Conservation (phyloP, 208 protist species). For the Trypanosoma brucei region DNA sequence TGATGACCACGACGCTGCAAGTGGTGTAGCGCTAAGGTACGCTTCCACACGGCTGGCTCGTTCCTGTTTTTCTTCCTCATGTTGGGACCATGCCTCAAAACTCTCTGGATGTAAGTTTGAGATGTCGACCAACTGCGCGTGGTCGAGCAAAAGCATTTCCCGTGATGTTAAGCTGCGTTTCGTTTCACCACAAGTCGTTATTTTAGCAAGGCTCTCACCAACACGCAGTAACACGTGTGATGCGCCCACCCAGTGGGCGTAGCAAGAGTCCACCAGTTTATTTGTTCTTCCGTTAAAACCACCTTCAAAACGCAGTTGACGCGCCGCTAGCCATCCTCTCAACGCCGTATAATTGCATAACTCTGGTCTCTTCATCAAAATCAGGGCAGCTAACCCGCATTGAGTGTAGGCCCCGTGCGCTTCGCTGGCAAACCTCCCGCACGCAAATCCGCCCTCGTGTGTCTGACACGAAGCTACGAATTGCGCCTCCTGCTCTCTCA, state of each 20-base stretch:
- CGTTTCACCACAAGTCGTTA: constrained; percentile 8
- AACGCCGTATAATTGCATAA: constrained; percentile 45
- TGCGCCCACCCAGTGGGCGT: constrained; percentile 95
- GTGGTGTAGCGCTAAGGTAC: constrained; percentile 26
- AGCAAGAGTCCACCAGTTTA: constrained; percentile 98
- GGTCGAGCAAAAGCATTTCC: constrained; percentile 61
- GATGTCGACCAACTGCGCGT: constrained; percentile 62
- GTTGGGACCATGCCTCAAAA: constrained; percentile 32
- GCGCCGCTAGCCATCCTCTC: constrained; percentile 69
- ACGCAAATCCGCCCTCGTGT: constrained; percentile 90
- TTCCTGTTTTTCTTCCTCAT: constrained; percentile 26
- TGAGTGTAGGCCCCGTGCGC: constrained; percentile 93
- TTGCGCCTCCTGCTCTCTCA: constrained; percentile 40
- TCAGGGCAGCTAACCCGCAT: constrained; percentile 74
- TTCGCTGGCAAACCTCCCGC: constrained; percentile 44
- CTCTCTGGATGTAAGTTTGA: constrained; percentile 11
- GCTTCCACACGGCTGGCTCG: constrained; percentile 24
- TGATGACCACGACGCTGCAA: not conserved
- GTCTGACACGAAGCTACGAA: constrained; percentile 86
- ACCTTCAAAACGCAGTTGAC: constrained; percentile 79
- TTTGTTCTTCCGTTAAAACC: constrained; percentile 96
- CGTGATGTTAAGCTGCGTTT: constrained; percentile 30
- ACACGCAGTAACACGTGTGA: constrained; percentile 61
- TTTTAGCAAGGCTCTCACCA: constrained; percentile 36
- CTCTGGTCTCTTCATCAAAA: constrained; percentile 57